Base-by-base conservation (phyloP, 2,329 filamentous ascomycete species). In the Nemania sp. region DNA sequence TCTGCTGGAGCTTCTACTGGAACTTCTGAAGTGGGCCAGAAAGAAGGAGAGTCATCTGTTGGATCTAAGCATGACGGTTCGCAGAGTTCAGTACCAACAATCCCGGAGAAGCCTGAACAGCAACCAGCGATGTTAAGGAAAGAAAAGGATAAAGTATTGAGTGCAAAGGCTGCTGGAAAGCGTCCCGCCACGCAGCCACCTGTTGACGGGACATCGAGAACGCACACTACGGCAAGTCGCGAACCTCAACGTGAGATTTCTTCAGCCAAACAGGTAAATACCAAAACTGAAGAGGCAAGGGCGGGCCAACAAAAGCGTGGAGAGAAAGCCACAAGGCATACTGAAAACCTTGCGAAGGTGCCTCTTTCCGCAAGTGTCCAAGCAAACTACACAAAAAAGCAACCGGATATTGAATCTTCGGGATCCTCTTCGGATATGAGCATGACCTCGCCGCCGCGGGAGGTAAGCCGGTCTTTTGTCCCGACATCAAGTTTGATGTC, bases 121-220 rank as follows among this genome's bases (percentile, higher is more conserved):
- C 39, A 51, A 23, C 14, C 43, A 11, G 39, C 42, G 7, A 31
- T 30, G 14, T 39, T 45, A 12, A 57, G 46, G 17, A 61, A 60
- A 12, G 56, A 50, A 19, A 57, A 63, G 30, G 51, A 23, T 24
- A 44, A 30, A 15, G 51, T 52, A 2, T 42, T 71, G 49, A 79
- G 75, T 57, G 69, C 73, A 14, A 81, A 80, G 61, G 74, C 77
- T 19, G 71, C 74, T 9, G 80, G 78, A 3, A 82, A 82, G 57
- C 75, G 72, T 42, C 76, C 77, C 8, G 71, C 61, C 5, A 60
- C 45, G 8, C 57, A 37, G 24, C 28, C 39, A 39, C 53, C 51
- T 15, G 55, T 39, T 17, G 56, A 64, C 15, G 60, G 41, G 41
- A 28, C 56, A 12, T 46, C 51, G 12, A 60, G 58, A 49, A 12